These are phyloP conservation scores for Emmonsiellopsis sp. DNA, from an alignment of 2,329 filamentous ascomycete genomes.

Conservation along the genomic window DNA sequence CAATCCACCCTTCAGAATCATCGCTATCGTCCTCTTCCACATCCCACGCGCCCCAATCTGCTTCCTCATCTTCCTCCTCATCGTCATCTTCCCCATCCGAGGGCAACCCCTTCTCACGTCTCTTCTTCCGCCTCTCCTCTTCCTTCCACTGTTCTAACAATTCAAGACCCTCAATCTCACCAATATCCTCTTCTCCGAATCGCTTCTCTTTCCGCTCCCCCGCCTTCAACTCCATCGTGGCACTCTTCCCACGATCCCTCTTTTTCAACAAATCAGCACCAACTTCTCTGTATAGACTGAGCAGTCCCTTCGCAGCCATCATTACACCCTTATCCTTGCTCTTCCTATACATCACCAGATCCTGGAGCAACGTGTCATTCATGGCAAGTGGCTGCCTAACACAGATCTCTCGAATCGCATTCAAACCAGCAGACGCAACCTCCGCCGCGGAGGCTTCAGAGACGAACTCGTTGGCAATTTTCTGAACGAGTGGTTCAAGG, in stretches of 20 bases:
- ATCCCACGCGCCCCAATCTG: constrained; percentile 51
- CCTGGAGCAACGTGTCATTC: constrained; percentile 89
- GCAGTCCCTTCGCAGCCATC: constrained; percentile 90
- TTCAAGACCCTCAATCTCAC: constrained; percentile 85
- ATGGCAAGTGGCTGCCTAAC: constrained; percentile 90
- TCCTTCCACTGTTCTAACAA: constrained; percentile 89
- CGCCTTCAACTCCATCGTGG: constrained; percentile 68
- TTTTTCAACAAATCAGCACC: constrained; percentile 82
- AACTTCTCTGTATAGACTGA: constrained; percentile 85
- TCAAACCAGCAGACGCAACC: constrained; percentile 84
- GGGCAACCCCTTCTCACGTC: constrained; percentile 58
- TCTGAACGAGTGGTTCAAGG: constrained; percentile 80
- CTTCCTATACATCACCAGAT: constrained; percentile 90
- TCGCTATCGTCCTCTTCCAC: constrained; percentile 50
- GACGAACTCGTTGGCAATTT: constrained; percentile 97
- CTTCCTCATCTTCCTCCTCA: constrained; percentile 52
- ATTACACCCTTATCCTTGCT: constrained; percentile 98
- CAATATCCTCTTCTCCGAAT: constrained; percentile 72
- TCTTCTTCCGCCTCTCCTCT: constrained; percentile 69
- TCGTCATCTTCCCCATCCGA: constrained; percentile 53
- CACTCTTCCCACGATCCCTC: constrained; percentile 84
- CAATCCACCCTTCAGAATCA: constrained; percentile 85
- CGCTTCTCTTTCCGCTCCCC: constrained; percentile 68
- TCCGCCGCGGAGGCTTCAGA: constrained; percentile 87
- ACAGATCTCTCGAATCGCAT: constrained; percentile 91